Evolutionary conservation across 2,329 filamentous ascomycete genomes (phyloP).

Genomic region (Aureobasidium sp.): DNA sequence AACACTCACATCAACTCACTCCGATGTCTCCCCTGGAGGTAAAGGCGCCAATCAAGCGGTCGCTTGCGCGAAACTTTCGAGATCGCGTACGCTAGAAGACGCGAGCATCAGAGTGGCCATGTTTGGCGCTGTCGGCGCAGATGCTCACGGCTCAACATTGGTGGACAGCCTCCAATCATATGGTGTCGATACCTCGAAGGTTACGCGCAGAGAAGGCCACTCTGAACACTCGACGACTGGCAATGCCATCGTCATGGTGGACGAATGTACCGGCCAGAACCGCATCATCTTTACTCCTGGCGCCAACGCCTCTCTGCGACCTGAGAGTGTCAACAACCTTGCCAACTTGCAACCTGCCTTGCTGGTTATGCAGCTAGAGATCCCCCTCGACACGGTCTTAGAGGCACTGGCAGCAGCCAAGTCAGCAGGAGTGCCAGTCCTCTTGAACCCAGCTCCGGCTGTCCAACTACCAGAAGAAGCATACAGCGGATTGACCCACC

Average conservation of each 20-base stretch:
- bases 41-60: slow-evolving; percentile 96
- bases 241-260: slow-evolving; percentile 43
- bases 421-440: slow-evolving; percentile 26
- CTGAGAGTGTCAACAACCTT: slow-evolving; percentile 32
- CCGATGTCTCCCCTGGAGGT: slow-evolving; percentile 74
- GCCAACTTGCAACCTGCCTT: slow-evolving; percentile 27
- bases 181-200: slow-evolving; percentile 35
- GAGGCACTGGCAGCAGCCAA: slow-evolving; percentile 23
- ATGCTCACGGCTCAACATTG: slow-evolving; percentile 35
- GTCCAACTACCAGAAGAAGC: slow-evolving; percentile 57
- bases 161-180: slow-evolving; percentile 37
- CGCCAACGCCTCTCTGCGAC: slow-evolving; percentile 35
- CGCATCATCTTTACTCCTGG: slow-evolving; percentile 41
- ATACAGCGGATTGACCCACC: slow-evolving; percentile 64
- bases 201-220: slow-evolving; percentile 33
- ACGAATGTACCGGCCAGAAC: slow-evolving; percentile 42
- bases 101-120: slow-evolving; percentile 38
- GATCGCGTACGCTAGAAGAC: slow-evolving; percentile 21
- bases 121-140: slow-evolving; percentile 44
- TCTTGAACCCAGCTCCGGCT: slow-evolving; percentile 78
- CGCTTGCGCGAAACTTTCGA: slow-evolving; percentile 66
- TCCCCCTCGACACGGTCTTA: slow-evolving; percentile 35
- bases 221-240: slow-evolving; percentile 35
- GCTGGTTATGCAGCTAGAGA: slow-evolving; percentile 42
- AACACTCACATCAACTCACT: slow-evolving; percentile 72